Conservation (phyloP, 495 filamentous ascomycete genomes). For the Hypoxylon trugodes region DNA sequence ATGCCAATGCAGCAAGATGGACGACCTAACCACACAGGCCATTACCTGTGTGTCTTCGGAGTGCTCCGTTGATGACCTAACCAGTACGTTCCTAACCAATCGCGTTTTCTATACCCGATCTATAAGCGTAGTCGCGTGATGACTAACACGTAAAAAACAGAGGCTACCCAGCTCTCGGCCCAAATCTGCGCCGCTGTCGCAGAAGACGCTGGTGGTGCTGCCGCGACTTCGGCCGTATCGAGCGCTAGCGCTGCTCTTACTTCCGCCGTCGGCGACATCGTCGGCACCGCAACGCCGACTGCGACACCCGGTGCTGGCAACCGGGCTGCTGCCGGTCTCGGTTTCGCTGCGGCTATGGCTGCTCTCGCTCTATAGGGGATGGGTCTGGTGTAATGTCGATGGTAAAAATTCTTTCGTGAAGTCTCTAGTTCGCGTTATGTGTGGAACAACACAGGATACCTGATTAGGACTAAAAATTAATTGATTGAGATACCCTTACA, state of each 20-base stretch:
- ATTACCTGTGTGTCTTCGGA: slow-evolving; percentile 28
- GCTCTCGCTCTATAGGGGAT: slow-evolving; percentile 44
- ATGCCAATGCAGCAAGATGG: slow-evolving; percentile 41
- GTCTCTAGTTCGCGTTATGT: neutral
- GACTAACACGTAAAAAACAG: slow-evolving; percentile 28
- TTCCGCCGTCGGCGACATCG: slow-evolving; percentile 16
- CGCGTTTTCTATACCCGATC: neutral
- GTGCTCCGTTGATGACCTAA: slow-evolving; percentile 34
- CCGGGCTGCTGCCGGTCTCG: slow-evolving; percentile 31
- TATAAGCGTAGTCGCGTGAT: neutral
- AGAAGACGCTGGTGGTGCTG: slow-evolving; percentile 1
- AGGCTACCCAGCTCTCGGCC: slow-evolving; percentile 7
- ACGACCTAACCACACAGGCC: slow-evolving; percentile 17
- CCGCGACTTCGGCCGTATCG: slow-evolving; percentile 22
- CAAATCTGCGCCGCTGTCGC: slow-evolving; percentile 32
- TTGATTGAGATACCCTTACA: too few relatives aligned
- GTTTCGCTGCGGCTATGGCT: slow-evolving; percentile 40
- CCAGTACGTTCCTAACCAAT: slow-evolving; percentile 29
- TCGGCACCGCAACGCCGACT: slow-evolving; percentile 12
- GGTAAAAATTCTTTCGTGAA: neutral
- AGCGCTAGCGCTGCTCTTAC: slow-evolving; percentile 17
- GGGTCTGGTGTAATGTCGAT: neutral
- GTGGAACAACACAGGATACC: too few relatives aligned
- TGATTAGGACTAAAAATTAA: slow-evolving; percentile 12
- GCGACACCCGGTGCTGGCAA: slow-evolving; percentile 30